These are phyloP conservation scores for Citrus trifoliata DNA, from an alignment of 345 rosid genomes.

Conservation along the genomic window DNA sequence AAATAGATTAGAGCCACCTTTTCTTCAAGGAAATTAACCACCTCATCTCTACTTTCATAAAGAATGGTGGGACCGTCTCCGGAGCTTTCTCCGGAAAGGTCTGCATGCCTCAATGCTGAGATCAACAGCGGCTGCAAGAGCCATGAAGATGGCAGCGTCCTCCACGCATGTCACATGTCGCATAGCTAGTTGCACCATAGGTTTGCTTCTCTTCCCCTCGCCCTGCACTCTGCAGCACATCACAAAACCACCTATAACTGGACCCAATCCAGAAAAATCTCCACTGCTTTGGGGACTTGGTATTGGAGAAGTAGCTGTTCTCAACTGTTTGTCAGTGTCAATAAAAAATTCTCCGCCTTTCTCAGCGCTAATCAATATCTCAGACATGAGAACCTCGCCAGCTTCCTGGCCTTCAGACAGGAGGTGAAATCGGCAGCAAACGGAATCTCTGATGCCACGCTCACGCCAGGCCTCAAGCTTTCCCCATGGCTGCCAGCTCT, in stretches of 20 bases:
- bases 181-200: slow-evolving; percentile 80
- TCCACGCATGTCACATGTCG: slow-evolving; percentile 87
- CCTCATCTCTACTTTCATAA: slow-evolving; percentile 29
- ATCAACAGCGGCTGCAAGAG: slow-evolving; percentile 92
- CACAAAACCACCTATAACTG: slow-evolving; percentile 65
- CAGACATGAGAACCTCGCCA: slow-evolving; percentile 81
- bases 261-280: slow-evolving; percentile 68
- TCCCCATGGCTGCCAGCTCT: slow-evolving; percentile 99
- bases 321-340: slow-evolving; percentile 75
- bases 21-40: slow-evolving; percentile 21
- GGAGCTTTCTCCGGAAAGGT: slow-evolving; percentile 70
- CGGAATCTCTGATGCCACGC: slow-evolving; percentile 81
- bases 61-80: slow-evolving; percentile 63
- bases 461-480: slow-evolving; percentile 97
- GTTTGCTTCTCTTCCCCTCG: slow-evolving; percentile 87
- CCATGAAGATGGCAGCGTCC: slow-evolving; percentile 97
- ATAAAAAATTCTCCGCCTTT: slow-evolving; percentile 91
- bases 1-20: slow-evolving; percentile 1
- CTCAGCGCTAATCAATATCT: slow-evolving; percentile 76
- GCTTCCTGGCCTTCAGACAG: slow-evolving; percentile 72
- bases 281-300: slow-evolving; percentile 97
- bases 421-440: slow-evolving; percentile 85
- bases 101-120: slow-evolving; percentile 92
- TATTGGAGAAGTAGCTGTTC: slow-evolving; percentile 56
- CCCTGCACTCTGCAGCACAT: slow-evolving; percentile 95